Percentiles rank a stretch among this genome's conserved stretches.
These are phyloP conservation scores for Fraxinus cuspidata DNA, from an alignment of 257 asterid genomes.

Conservation along the genomic window DNA sequence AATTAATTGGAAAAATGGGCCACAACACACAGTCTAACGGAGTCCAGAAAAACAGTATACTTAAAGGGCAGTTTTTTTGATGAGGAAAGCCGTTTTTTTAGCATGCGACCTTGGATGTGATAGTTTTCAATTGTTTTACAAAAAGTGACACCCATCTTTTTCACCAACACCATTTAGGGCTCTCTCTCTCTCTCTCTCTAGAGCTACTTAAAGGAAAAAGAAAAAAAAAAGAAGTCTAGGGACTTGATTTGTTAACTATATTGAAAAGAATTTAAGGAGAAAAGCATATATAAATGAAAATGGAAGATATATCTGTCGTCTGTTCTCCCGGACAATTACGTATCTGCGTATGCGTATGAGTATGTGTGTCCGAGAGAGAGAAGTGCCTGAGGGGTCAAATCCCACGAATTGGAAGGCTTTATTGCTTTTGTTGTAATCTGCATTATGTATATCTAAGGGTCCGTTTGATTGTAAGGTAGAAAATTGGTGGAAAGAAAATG, in stretches of 20 bases:
- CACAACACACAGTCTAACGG: conserved; percentile 21
- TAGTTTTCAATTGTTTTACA: conserved; percentile 63
- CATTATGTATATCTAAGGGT: background rate
- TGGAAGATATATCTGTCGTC: conserved; percentile 47
- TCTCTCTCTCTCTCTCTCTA: background rate
- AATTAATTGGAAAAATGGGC: conserved; percentile 22
- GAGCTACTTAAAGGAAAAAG: background rate
- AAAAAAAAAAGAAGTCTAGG: background rate
- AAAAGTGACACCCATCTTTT: conserved; percentile 67
- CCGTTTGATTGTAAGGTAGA: too few relatives aligned
- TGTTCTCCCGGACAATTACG: conserved; percentile 60
- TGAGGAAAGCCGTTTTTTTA: conserved; percentile 12
- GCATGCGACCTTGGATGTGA: conserved; percentile 53
- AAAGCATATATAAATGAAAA: conserved; percentile 45
- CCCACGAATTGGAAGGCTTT: conserved; percentile 29
- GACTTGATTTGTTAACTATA: background rate
- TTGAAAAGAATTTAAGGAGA: conserved; percentile 38
- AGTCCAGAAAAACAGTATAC: conserved; percentile 27
- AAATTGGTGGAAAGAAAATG: too few relatives aligned
- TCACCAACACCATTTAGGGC: conserved; percentile 38
- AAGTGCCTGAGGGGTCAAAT: conserved; percentile 62
- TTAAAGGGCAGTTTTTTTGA: conserved; percentile 18
- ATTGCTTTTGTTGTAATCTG: conserved; percentile 25
- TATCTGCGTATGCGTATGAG: conserved; percentile 57
- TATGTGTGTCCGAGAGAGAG: conserved; percentile 41